These are phyloP conservation scores for Helotiales sp. DNA, from an alignment of 2,329 filamentous ascomycete species.

Conservation along the genomic window DNA sequence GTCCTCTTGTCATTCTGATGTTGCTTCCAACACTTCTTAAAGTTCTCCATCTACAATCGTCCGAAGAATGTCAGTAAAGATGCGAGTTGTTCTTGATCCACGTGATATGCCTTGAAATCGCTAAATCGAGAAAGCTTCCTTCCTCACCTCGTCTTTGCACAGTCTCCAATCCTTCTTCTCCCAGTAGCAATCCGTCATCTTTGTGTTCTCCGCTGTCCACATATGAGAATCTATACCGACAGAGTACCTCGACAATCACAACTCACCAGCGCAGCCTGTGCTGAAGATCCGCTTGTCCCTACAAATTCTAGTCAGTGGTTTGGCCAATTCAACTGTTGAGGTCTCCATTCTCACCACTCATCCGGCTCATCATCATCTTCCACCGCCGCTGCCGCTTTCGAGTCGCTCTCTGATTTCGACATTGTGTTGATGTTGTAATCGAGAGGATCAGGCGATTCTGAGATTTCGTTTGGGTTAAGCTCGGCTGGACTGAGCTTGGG, in stretches of 20 bases:
- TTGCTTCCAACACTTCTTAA: slow-evolving; percentile 88
- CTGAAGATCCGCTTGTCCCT: slow-evolving; percentile 99
- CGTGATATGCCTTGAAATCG: slow-evolving; percentile 35
- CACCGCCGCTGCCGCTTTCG: slow-evolving; percentile 43
- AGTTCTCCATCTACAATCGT: slow-evolving; percentile 77
- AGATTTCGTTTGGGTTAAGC: slow-evolving; percentile 14
- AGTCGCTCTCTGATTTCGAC: slow-evolving; percentile 41
- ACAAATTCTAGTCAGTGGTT: slow-evolving; percentile 31
- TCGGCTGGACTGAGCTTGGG: slow-evolving; percentile 34
- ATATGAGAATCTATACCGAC: slow-evolving; percentile 10
- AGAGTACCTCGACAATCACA: neutral
- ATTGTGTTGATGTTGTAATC: slow-evolving; percentile 31
- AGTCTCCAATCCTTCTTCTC: slow-evolving; percentile 95
- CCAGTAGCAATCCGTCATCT: slow-evolving; percentile 93
- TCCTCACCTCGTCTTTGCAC: slow-evolving; percentile 83
- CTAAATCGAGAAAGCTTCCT: slow-evolving; percentile 28
- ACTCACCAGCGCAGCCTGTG: slow-evolving; percentile 84
- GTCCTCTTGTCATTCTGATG: slow-evolving; percentile 88
- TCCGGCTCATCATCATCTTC: slow-evolving; percentile 86
- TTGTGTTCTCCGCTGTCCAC: slow-evolving; percentile 77
- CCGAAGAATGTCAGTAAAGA: slow-evolving; percentile 23
- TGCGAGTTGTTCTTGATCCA: slow-evolving; percentile 14
- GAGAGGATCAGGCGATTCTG: slow-evolving; percentile 16
- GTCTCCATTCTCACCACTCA: slow-evolving; percentile 72
- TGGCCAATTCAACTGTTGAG: slow-evolving; percentile 29